These are phyloP conservation scores for Puccinia triticina DNA, from an alignment of 1,284 basidiomycete genomes.

Conservation along the genomic window DNA sequence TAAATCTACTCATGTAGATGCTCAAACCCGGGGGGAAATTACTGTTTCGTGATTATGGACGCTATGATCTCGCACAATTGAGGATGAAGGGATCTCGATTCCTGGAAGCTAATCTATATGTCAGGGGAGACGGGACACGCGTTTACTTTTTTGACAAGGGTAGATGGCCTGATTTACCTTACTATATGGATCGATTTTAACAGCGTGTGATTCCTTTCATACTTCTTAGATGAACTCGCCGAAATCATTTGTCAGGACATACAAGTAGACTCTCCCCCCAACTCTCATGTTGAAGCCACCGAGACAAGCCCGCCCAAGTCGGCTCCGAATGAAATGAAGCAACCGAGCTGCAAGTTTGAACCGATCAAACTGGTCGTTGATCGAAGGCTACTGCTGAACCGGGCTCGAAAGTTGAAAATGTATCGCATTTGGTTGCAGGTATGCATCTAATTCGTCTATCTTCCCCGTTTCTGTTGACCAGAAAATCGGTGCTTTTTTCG, in stretches of 20 bases:
- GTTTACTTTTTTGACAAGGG: constrained; percentile 92
- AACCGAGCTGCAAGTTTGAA: constrained; percentile 64
- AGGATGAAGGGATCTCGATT: constrained; percentile 81
- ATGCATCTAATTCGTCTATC: background rate
- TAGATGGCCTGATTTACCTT: constrained; percentile 58
- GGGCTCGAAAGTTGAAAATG: constrained; percentile 91
- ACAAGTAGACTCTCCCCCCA: constrained; percentile 49
- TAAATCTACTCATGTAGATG: constrained; percentile 65
- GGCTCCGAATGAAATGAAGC: background rate
- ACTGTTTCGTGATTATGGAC: constrained; percentile 89
- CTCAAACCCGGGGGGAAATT: constrained; percentile 85
- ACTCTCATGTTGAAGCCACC: constrained; percentile 59
- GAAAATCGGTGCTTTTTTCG: background rate
- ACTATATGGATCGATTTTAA: background rate
- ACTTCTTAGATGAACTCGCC: constrained; percentile 73
- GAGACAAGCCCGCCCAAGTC: too few relatives aligned
- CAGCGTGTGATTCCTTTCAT: background rate
- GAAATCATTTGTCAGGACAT: constrained; percentile 71
- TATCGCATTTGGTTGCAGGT: constrained; percentile 66
- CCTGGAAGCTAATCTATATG: constrained; percentile 87
- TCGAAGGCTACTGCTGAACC: constrained; percentile 83
- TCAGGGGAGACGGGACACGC: constrained; percentile 91
- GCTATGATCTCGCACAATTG: constrained; percentile 90
- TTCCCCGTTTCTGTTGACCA: background rate
- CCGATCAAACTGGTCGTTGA: constrained; percentile 81